Evolutionary conservation across 345 rosid genomes (phyloP), one percentile per base, ranked within the genome.

Genomic region (Arabidopsis suecica): DNA sequence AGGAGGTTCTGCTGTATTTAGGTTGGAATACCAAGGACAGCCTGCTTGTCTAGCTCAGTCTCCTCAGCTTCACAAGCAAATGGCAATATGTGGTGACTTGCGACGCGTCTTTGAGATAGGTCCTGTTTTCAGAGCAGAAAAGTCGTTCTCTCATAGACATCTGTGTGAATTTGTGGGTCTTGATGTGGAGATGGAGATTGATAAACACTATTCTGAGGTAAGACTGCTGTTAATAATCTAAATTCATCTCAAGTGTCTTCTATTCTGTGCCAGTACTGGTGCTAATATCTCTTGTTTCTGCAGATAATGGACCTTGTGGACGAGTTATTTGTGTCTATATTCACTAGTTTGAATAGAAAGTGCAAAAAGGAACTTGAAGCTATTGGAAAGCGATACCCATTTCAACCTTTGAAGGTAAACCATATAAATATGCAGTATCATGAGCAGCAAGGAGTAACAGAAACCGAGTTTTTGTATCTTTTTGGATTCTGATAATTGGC

Each of bases 1-100:
- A 83, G 99, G 97, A 32, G 99, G 97, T 58, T 79, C 99, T 79
- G 90, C 99, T 81, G 97, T 95, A 13, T 95, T 95, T 84, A 81
- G 55, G 80, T 72, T 95, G 79, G 95, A 94, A 48, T 95, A 95
- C 88, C 90, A 89, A 76, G 97, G 99, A 54, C 91, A 81, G 57
- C 78, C 87, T 36, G 99, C 97, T 7, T 95, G 97, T 83, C 74
- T 95, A 58, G 97, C 97, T 13, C 99, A 92, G 78, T 92, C 97
- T 36, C 97, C 99, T 75, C 98, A 91, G 68, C 93, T 91, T 77
- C 96, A 91, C 72, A 94, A 91, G 83, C 96, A 94, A 75, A 91
- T 91, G 93, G 74, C 96, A 1, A 90, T 91, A 10, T 88, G 91
- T 78, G 97, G 89, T 70, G 95, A 88, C 80, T 81, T 86, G 50